A percentile compares a stretch with the other conserved stretches of the same genome.
Conservation (phyloP, 768 basidiomycete genomes). For the Tylopilus subfusipes region DNA sequence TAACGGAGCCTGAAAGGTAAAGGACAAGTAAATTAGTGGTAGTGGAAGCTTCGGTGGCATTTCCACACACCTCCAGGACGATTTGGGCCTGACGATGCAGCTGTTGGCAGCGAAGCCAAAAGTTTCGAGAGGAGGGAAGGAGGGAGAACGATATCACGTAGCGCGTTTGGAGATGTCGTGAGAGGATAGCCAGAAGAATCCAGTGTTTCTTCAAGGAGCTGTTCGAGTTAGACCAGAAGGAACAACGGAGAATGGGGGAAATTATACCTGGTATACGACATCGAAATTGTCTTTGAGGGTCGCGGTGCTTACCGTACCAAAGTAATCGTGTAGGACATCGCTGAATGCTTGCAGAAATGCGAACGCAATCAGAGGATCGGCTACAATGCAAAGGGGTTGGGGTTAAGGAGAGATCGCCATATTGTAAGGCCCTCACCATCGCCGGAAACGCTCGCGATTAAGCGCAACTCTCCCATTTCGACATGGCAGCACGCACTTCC, state of each 20-base stretch:
- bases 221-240: constrained; percentile 1
- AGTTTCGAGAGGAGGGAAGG: constrained; percentile 82
- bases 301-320: constrained; percentile 77
- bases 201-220: constrained; percentile 94
- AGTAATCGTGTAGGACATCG: constrained; percentile 81
- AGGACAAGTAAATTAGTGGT: background rate
- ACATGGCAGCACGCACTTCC: constrained; percentile 82
- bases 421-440: constrained; percentile 52
- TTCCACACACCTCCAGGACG: constrained; percentile 27
- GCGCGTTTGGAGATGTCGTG: constrained; percentile 84
- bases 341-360: constrained; percentile 84
- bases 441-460: constrained; percentile 78
- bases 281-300: constrained; percentile 91
- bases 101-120: constrained; percentile 37
- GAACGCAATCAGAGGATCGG: constrained; percentile 87
- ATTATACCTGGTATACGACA: constrained; percentile 82
- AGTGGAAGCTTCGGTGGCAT: background rate
- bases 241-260: background rate
- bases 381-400: constrained; percentile 37
- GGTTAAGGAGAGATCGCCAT: background rate
- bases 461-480: constrained; percentile 66
- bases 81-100: constrained; percentile 24
- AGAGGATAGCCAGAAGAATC: constrained; percentile 90
- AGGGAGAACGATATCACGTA: constrained; percentile 91
- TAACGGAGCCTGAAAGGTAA: constrained; percentile 21